These are phyloP conservation scores for Fraxinus excelsior DNA, from an alignment of 257 asterid species.

Conservation along the genomic window DNA sequence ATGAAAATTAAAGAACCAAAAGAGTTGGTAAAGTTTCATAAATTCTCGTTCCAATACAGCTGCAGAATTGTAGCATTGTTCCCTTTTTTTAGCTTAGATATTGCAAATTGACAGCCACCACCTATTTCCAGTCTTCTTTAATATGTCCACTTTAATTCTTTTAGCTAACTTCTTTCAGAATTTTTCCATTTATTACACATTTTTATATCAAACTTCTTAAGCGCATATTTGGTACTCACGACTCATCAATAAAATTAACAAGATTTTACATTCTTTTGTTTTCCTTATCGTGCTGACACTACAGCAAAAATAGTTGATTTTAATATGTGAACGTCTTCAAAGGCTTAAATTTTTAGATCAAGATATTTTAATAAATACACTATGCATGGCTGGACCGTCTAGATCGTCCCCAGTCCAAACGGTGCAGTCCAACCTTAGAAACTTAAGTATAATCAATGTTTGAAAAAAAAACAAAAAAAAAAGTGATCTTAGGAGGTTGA, in stretches of 20 bases:
- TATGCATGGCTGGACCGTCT: neutral
- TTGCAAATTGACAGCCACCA: neutral
- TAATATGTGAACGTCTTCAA: neutral
- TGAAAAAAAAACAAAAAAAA: too few relatives aligned
- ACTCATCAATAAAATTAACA: neutral
- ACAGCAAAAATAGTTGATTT: too few relatives aligned
- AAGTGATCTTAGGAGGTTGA: neutral
- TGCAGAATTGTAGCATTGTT: neutral
- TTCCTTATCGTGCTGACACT: neutral
- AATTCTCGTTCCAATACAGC: neutral
- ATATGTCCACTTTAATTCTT: neutral
- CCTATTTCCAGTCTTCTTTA: neutral
- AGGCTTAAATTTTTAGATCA: neutral
- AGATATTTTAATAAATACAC: neutral
- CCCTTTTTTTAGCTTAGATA: neutral
- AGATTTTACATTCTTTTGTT: neutral
- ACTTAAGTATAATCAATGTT: neutral
- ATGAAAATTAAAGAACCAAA: neutral
- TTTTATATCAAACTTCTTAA: neutral
- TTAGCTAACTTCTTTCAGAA: neutral
- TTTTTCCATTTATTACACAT: neutral
- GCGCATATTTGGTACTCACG: neutral
- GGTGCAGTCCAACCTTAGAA: neutral
- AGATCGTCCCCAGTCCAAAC: neutral
- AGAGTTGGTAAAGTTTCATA: slow-evolving; percentile 1